phyloP scores from a whole-genome alignment of 2,329 filamentous ascomycete genomes.

The Parafenestella ontariensis region DNA sequence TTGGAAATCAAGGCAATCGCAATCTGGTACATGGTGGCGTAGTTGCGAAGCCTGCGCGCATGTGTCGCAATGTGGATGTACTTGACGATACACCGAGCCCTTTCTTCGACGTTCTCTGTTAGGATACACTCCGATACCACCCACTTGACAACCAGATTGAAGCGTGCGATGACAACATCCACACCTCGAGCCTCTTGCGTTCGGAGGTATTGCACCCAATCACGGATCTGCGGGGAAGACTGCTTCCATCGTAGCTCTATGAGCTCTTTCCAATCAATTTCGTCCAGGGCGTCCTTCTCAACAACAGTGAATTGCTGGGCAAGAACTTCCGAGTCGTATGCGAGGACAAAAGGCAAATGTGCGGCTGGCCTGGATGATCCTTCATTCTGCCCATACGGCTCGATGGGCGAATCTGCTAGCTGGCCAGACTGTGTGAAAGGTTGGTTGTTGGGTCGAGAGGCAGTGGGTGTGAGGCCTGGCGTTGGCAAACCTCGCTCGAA shows the following conservation, averaged over 20 bases:
- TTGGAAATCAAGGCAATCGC: constrained; percentile 77
- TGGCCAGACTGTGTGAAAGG: constrained; percentile 19
- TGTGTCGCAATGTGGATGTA: constrained; percentile 81
- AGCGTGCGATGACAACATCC: constrained; percentile 83
- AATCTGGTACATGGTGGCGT: constrained; percentile 82
- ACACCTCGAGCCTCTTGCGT: constrained; percentile 76
- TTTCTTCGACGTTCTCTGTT: constrained; percentile 73
- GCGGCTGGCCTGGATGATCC: constrained; percentile 12
- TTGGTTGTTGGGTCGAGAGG: constrained; percentile 31
- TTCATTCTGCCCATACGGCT: constrained; percentile 30
- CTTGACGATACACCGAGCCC: constrained; percentile 79
- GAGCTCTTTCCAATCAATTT: constrained; percentile 87
- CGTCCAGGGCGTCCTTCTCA: constrained; percentile 83
- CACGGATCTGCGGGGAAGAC: constrained; percentile 68
- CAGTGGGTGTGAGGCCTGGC: constrained; percentile 48
- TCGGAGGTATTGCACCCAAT: constrained; percentile 83
- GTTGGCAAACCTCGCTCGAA: constrained; percentile 48
- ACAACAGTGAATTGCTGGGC: constrained; percentile 86
- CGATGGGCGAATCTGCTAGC: constrained; percentile 29
- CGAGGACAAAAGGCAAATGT: constrained; percentile 81
- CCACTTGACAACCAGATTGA: constrained; percentile 91
- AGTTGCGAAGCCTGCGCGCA: constrained; percentile 79
- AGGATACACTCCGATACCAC: constrained; percentile 79
- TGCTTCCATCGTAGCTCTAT: constrained; percentile 86
- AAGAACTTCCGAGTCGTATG: constrained; percentile 78